Evolutionary conservation across 2,329 filamentous ascomycete species (phyloP).

Genomic region (Cytospora piceicola): DNA sequence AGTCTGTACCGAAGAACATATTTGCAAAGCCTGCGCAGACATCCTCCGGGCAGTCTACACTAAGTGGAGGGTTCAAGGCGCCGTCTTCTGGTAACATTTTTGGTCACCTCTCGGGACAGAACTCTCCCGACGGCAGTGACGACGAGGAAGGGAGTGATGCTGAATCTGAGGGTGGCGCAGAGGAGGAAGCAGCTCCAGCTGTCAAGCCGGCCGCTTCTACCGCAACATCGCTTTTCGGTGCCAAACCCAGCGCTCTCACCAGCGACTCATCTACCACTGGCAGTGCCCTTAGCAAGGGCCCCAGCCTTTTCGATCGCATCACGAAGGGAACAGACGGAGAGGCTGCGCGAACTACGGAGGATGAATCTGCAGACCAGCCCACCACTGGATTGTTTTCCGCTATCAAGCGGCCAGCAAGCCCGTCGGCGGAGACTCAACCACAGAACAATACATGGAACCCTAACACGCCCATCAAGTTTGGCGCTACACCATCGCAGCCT

Average conservation of each 20-base stretch:
- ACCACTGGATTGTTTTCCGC: constrained; percentile 34
- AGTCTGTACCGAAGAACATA: constrained; percentile 40
- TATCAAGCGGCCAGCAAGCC: constrained; percentile 49
- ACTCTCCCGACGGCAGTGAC: constrained; percentile 59
- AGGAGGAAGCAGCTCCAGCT: constrained; percentile 49
- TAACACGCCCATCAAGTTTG: constrained; percentile 59
- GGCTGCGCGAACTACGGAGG: constrained; percentile 46
- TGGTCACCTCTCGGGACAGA: constrained; percentile 61
- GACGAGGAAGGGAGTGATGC: constrained; percentile 57
- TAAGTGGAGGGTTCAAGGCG: constrained; percentile 39
- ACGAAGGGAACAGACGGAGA: constrained; percentile 55
- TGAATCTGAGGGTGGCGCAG: constrained; percentile 45
- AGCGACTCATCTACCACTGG: constrained; percentile 48
- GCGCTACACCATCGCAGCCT: constrained; percentile 38
- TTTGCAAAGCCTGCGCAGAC: constrained; percentile 42
- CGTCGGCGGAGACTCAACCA: constrained; percentile 43
- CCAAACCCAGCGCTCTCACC: constrained; percentile 38
- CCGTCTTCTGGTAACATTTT: constrained; percentile 55
- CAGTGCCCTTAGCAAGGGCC: constrained; percentile 48
- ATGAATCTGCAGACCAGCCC: constrained; percentile 11
- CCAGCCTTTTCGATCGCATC: constrained; percentile 61
- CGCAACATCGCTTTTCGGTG: constrained; percentile 45
- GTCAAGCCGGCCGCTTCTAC: constrained; percentile 49
- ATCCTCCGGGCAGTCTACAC: constrained; percentile 45
- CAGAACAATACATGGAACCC: constrained; percentile 54